Evolutionary conservation across 768 basidiomycete species (phyloP), one percentile per base, ranked within the genome.

Genomic region (Leccinum boreale): DNA sequence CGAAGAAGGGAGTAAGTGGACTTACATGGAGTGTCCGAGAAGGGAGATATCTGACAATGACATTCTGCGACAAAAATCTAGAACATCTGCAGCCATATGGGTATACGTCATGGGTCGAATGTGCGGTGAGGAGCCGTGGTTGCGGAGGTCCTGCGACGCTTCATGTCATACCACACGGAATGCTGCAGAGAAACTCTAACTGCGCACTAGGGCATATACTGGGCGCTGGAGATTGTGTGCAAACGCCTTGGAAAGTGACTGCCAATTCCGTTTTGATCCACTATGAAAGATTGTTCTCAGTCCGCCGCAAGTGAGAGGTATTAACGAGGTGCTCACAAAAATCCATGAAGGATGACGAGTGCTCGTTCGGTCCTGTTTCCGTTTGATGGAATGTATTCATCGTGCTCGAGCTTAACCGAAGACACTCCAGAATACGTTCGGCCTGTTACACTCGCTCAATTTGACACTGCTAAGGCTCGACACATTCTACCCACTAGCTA

Each of bases 181-280:
- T 17, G 28, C 33, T 28, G 23, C 28, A 10, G 24, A 49, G n/a
- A 24, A 24, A 33, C 1, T 11, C 5, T 6, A 11, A 15, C 0
- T 2, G 70, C 79, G 63, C 57, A 87, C 93, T 42, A 96, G 72
- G 3, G 87, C 77, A 65, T 92, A 94, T 19, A 96, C 79, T 2
- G 89, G 85, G 57, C 85, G 77, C 3, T 78, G 71, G 1, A 92
- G 76, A 52, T 85, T 82, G 31, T 78, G 76, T n/a, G 81, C 76
- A 59, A 97, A 85, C 0, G 85, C 83, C 64, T 90, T 92, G 6
- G 89, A 82, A 5, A 96, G 77, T 0, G 90, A 90, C 5, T 81
- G 76, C 92, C 92, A 97, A 69, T 96, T 96, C 58, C 93, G 83
- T 68, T 94, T 94, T 39, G 87, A 92, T 0, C 92, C 93, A 63